Conservation (phyloP, 495 filamentous ascomycete genomes). For the Cercophora samala region DNA sequence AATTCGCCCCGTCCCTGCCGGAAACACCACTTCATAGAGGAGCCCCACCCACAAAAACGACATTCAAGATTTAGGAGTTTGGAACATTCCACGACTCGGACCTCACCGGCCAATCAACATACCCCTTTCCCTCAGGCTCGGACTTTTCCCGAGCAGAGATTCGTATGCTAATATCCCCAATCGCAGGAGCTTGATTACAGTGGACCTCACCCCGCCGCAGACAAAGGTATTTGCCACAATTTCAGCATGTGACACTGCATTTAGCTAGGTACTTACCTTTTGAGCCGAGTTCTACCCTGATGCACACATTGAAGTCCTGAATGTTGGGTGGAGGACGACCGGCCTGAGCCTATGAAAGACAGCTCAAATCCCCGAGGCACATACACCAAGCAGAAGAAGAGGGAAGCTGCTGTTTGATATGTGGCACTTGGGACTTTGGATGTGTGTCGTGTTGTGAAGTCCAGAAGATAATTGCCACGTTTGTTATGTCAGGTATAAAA, state of each 20-base stretch:
- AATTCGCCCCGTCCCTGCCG: neutral
- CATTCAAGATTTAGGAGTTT: neutral
- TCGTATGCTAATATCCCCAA: neutral
- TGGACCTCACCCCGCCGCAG: neutral
- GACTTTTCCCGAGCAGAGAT: neutral
- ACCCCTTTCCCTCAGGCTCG: neutral
- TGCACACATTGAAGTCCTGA: neutral
- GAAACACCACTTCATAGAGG: neutral
- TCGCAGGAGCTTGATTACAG: neutral
- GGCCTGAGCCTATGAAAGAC: neutral
- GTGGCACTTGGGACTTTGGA: neutral
- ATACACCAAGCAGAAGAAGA: neutral
- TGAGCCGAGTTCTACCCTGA: neutral
- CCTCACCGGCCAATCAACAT: neutral
- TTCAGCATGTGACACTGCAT: neutral
- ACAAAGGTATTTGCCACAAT: neutral
- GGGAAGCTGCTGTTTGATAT: neutral
- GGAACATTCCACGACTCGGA: neutral
- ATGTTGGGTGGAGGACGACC: neutral
- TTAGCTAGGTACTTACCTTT: too few species aligned
- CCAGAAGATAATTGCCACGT: neutral
- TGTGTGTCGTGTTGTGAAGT: neutral
- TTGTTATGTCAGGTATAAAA: too few species aligned
- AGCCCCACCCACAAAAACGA: neutral
- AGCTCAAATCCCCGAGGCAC: neutral